Conservation (phyloP, 2,329 filamentous ascomycete species). For the Hypoxylon sp. region DNA sequence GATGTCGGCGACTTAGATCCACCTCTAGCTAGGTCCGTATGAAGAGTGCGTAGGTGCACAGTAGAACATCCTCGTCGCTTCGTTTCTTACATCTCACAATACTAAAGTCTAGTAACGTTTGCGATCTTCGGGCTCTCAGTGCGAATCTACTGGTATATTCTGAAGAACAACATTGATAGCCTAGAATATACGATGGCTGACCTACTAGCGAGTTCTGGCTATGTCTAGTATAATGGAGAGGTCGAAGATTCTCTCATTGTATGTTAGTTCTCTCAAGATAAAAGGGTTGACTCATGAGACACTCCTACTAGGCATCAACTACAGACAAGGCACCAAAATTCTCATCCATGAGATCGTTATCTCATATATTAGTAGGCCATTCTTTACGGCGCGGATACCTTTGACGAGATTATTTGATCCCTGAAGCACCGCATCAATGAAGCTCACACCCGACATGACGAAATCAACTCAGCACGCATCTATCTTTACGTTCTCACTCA, state of each 20-base stretch:
- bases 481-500: background rate
- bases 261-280: background rate
- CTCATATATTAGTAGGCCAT: constrained; percentile 14
- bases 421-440: background rate
- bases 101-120: background rate
- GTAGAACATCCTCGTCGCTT: background rate
- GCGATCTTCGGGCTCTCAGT: background rate
- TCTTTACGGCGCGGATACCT: constrained; percentile 4
- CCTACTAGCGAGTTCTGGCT: background rate
- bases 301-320: constrained; percentile 8
- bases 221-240: constrained; percentile 15
- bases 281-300: constrained; percentile 2
- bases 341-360: background rate
- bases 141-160: background rate
- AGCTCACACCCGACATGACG: background rate
- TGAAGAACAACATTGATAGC: background rate
- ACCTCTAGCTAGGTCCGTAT: constrained; percentile 1
- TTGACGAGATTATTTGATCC: background rate
- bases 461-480: background rate
- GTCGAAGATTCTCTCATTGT: background rate
- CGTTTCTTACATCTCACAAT: background rate
- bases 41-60: background rate
- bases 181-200: background rate
- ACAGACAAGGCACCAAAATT: background rate
- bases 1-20: background rate